A percentile compares a stretch with the other conserved stretches of the same genome.
These are phyloP conservation scores for Saxispiralis lemnorum DNA, from an alignment of 495 filamentous ascomycete genomes.

Conservation along the genomic window DNA sequence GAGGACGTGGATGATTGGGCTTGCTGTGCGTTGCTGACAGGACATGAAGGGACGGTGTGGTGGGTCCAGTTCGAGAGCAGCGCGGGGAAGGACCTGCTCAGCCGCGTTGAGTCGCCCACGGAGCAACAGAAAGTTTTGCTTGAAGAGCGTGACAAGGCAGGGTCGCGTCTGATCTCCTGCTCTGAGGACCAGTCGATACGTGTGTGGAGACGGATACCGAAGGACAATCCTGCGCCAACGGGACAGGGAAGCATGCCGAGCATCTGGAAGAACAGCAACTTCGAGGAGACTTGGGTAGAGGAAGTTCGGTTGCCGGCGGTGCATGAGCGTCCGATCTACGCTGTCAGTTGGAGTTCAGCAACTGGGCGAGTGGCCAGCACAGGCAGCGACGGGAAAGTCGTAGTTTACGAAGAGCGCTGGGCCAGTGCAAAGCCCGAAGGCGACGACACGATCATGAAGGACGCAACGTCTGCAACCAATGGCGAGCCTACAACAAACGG, in stretches of 20 bases:
- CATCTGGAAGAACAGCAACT: conserved; percentile 53
- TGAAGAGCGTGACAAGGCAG: conserved; percentile 29
- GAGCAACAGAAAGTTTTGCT: conserved; percentile 25
- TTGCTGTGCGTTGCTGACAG: conserved; percentile 63
- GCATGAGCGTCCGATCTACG: conserved; percentile 69
- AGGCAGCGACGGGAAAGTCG: conserved; percentile 71
- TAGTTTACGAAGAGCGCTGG: conserved; percentile 51
- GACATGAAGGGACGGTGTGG: conserved; percentile 75
- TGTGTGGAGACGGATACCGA: conserved; percentile 54
- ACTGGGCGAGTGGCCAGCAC: conserved; percentile 62
- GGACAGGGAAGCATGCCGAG: conserved; percentile 42
- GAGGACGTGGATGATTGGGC: conserved; percentile 90
- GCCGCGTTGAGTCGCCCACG: conserved; percentile 15
- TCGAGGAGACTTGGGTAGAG: conserved; percentile 66
- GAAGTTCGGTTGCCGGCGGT: conserved; percentile 50
- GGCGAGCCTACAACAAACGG: neutral
- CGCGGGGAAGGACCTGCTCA: conserved; percentile 21
- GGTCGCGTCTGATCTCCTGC: conserved; percentile 53
- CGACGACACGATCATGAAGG: conserved; percentile 1
- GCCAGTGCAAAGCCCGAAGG: conserved; percentile 1
- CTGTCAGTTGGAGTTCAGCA: conserved; percentile 57
- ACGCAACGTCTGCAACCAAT: neutral
- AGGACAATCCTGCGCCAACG: conserved; percentile 28
- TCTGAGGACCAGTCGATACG: conserved; percentile 63
- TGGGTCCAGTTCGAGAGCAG: conserved; percentile 58